Base-by-base conservation (phyloP, 148 eudicot species). In the Nepenthes mirabilis region DNA sequence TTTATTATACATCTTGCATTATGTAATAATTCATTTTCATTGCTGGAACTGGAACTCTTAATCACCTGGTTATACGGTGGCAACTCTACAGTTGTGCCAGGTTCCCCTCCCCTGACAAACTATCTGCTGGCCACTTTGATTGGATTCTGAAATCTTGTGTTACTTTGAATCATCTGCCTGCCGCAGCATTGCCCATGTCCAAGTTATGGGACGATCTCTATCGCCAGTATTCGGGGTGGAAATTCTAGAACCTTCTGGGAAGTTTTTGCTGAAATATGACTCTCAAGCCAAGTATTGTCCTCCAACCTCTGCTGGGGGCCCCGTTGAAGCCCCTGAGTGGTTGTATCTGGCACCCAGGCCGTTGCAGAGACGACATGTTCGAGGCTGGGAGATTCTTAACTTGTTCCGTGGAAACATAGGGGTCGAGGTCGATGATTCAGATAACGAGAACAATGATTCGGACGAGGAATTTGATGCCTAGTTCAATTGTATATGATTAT, bases 141-240 rank as follows among this genome's bases (percentile, higher is more conserved):
- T 65, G 48, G 43, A 58, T 58, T 58, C 49, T 40, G 55, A 54
- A 32, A 5, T 55, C 13, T 9, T 63, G 58, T 33, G 55, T 12
- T 32, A 59, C 33, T 8, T 11, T 36, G 11, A 37, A 13, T 52
- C 23, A 23, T 23, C 6, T 60, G 32, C 37, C 14, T 52, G 5
- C 47, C 75, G 68, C 85, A 89, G 94, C 57, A 76, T 84, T 55
- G 62, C 86, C 10, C 71, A 86, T 57, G 95, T 80, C 65, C 78
- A 81, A 78, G 88, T 71, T 11, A 3, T 58, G 52, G 97, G 97
- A 32, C 77, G 77, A 2, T 66, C 86, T 2, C 59, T 90, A 11
- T 75, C 62, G 47, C 97, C 95, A 43, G 84, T 78, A 54, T 86
- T 90, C 51, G 63, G 70, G 52, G 59, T 79, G 2, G 69, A 86